Percentiles rank a stretch among this genome's conserved stretches.
Evolutionary conservation across 2,329 filamentous ascomycete species (phyloP).

Genomic region (Talaromyces amestolkiae): DNA sequence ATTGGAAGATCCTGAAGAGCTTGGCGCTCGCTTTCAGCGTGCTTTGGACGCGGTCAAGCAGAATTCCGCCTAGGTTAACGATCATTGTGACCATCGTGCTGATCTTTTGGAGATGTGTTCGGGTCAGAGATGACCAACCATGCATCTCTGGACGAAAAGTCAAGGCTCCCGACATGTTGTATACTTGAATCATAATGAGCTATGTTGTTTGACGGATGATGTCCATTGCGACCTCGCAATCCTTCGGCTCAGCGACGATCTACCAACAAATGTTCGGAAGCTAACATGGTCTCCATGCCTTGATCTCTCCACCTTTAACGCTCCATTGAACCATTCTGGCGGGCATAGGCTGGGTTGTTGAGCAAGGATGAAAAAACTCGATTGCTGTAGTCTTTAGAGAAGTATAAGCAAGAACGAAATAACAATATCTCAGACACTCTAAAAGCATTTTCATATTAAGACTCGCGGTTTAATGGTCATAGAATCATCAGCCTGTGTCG

Average conservation of each 20-base stretch:
- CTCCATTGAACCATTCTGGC: background rate
- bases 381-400: background rate
- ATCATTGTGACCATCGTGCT: background rate
- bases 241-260: background rate
- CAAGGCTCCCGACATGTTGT: background rate
- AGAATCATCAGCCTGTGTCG: background rate
- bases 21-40: conserved; percentile 62
- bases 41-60: conserved; percentile 64
- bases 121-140: background rate
- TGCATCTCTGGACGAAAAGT: background rate
- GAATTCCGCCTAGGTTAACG: background rate
- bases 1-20: conserved; percentile 69
- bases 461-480: background rate
- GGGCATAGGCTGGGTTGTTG: background rate
- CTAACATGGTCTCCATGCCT: background rate
- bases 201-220: background rate
- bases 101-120: background rate
- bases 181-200: background rate
- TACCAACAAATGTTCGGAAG: too few species aligned
- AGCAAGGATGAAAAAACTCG: background rate
- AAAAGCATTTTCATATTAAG: too few species aligned
- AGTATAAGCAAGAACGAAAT: background rate
- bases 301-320: background rate
- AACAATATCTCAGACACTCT: background rate
- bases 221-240: background rate